Percentiles rank a stretch among this genome's conserved stretches.
Evolutionary conservation across 2,329 filamentous ascomycete species (phyloP).

Genomic region (Drechmeria coniospora): DNA sequence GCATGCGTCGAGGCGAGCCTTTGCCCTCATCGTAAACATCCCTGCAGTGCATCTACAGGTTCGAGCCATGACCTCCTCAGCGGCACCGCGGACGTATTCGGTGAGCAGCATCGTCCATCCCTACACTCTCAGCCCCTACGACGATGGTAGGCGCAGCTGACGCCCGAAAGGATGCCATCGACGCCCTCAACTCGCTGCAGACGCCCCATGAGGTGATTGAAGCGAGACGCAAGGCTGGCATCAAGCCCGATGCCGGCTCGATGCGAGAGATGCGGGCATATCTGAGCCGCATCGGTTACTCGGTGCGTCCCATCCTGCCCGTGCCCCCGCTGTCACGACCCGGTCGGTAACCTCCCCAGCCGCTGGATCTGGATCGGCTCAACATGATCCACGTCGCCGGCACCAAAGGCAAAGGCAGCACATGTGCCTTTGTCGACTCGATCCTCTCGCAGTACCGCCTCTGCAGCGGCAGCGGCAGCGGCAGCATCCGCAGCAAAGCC

Average conservation of each 20-base stretch:
- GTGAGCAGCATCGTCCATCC: too few species aligned
- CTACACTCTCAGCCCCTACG: too few species aligned
- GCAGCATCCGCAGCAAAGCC: too few species aligned
- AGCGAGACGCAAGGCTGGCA: slow-evolving; percentile 58
- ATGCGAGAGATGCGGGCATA: slow-evolving; percentile 70
- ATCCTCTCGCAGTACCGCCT: slow-evolving; percentile 42
- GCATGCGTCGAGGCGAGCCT: slow-evolving; percentile 15
- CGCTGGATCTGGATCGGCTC: slow-evolving; percentile 38
- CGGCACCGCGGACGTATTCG: too few species aligned
- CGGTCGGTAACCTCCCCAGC: too few species aligned
- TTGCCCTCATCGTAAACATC: slow-evolving; percentile 9
- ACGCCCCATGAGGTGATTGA: slow-evolving; percentile 73
- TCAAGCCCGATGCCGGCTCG: slow-evolving; percentile 51
- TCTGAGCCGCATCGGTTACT: slow-evolving; percentile 63
- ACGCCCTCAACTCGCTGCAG: slow-evolving; percentile 78
- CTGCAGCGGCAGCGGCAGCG: too few species aligned
- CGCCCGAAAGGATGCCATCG: slow-evolving; percentile 59
- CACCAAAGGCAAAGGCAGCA: slow-evolving; percentile 65
- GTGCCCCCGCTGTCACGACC: background rate
- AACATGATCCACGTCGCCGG: slow-evolving; percentile 58
- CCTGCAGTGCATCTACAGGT: slow-evolving; percentile 5
- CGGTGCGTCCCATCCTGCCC: slow-evolving; percentile 20
- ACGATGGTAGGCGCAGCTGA: background rate
- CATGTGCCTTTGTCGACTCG: slow-evolving; percentile 50
- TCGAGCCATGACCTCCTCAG: slow-evolving; percentile 11